A percentile compares a stretch with the other conserved stretches of the same genome.
These are phyloP conservation scores for Madurella mycetomatis DNA, from an alignment of 2,329 filamentous ascomycete genomes.

Conservation along the genomic window DNA sequence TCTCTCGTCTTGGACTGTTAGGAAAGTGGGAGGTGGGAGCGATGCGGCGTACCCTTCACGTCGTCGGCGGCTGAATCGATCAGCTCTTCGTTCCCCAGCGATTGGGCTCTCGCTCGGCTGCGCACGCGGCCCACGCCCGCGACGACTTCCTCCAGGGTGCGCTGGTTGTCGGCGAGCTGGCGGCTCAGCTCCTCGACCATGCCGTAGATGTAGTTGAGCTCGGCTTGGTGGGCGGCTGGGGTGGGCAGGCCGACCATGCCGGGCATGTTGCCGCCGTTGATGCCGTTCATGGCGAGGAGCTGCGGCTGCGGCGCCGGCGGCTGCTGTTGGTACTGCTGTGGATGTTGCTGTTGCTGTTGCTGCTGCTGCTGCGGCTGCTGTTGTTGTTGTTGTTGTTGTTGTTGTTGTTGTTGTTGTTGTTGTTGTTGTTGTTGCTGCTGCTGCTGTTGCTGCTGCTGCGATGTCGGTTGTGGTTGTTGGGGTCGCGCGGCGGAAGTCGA, in stretches of 20 bases:
- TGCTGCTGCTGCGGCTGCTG: slow-evolving; percentile 4
- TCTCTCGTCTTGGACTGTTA: neutral
- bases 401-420: neutral
- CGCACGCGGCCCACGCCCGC: slow-evolving; percentile 59
- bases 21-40: slow-evolving; percentile 3
- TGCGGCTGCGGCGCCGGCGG: slow-evolving; percentile 14
- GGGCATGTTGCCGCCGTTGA: slow-evolving; percentile 46
- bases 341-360: slow-evolving; percentile 2
- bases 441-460: slow-evolving; percentile 13
- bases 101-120: slow-evolving; percentile 48
- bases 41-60: slow-evolving; percentile 46
- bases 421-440: slow-evolving; percentile 8
- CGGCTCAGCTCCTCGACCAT: slow-evolving; percentile 65
- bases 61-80: slow-evolving; percentile 53
- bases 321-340: slow-evolving; percentile 1
- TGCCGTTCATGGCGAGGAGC: slow-evolving; percentile 42
- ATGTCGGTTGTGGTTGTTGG: slow-evolving; percentile 7
- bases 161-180: slow-evolving; percentile 58
- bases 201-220: slow-evolving; percentile 63
- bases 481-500: neutral
- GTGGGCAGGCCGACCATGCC: slow-evolving; percentile 50
- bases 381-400: slow-evolving; percentile 14
- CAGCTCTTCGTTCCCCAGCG: slow-evolving; percentile 55
- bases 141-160: slow-evolving; percentile 60
- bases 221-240: slow-evolving; percentile 63